A percentile compares a stretch with the other conserved stretches of the same genome.
These are phyloP conservation scores for Fomitopsis pinicola DNA, from an alignment of 1,284 basidiomycete genomes.

Conservation along the genomic window DNA sequence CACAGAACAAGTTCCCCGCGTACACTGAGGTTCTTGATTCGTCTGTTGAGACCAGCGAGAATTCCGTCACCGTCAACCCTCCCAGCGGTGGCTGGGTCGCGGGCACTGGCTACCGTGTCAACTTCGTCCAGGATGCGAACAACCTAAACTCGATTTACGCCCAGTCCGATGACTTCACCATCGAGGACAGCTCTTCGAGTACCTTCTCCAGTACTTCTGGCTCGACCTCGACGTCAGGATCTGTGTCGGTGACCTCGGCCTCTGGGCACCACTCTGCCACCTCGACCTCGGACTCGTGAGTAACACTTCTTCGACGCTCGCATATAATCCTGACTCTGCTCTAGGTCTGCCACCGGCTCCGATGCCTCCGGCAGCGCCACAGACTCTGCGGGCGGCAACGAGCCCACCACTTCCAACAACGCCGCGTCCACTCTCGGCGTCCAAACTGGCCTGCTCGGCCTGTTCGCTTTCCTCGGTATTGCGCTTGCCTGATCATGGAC, in stretches of 20 bases:
- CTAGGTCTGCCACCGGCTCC: not conserved
- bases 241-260: slow-evolving; percentile 2
- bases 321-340: not conserved
- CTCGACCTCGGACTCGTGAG: not conserved
- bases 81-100: slow-evolving; percentile 57
- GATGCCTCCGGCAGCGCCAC: slow-evolving; percentile 1
- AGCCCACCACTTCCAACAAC: slow-evolving; percentile 11
- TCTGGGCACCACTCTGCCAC: not conserved
- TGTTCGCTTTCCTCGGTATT: slow-evolving; percentile 25
- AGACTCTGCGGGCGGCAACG: slow-evolving; percentile 13
- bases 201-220: slow-evolving; percentile 11
- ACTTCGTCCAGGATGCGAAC: slow-evolving; percentile 52
- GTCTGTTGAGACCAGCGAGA: slow-evolving; percentile 40
- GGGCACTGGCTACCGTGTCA: slow-evolving; percentile 60
- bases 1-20: slow-evolving; percentile 28
- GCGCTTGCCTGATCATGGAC: slow-evolving; percentile 21
- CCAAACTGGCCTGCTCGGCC: slow-evolving; percentile 22
- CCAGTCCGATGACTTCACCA: slow-evolving; percentile 58
- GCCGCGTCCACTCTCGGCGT: slow-evolving; percentile 20
- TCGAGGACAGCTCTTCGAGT: slow-evolving; percentile 33
- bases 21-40: slow-evolving; percentile 42
- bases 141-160: slow-evolving; percentile 51
- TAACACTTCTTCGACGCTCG: not conserved
- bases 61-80: slow-evolving; percentile 35
- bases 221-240: slow-evolving; percentile 5